Percentiles rank a stretch among this genome's conserved stretches.
Conservation (phyloP, 2,329 filamentous ascomycete genomes). For the Ophiocordyceps camponoti-rufipedis region DNA sequence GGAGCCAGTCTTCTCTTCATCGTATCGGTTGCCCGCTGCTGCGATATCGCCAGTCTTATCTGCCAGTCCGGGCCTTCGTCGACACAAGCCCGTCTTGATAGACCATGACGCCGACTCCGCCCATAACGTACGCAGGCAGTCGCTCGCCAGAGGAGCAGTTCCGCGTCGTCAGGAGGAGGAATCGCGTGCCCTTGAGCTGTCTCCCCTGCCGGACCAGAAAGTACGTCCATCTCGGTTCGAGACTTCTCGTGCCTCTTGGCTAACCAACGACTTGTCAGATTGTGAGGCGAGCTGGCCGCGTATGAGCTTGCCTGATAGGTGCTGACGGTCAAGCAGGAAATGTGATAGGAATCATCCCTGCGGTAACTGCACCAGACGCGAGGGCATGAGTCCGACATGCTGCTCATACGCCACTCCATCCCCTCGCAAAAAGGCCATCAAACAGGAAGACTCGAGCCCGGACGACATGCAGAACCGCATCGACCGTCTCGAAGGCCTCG, state of each 20-base stretch:
- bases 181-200: constrained; percentile 81
- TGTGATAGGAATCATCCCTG: constrained; percentile 85
- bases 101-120: constrained; percentile 58
- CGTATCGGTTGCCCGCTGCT: neutral
- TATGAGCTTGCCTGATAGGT: neutral
- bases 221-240: constrained; percentile 22
- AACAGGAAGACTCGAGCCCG: constrained; percentile 41
- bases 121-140: constrained; percentile 53
- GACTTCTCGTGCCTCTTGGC: neutral
- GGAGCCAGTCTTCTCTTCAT: no score
- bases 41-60: no score
- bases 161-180: constrained; percentile 77
- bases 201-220: constrained; percentile 83
- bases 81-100: neutral
- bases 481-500: constrained; percentile 80
- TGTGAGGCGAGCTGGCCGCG: constrained; percentile 9
- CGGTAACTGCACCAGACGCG: constrained; percentile 85
- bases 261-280: constrained; percentile 14
- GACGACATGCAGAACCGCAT: constrained; percentile 99
- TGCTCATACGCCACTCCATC: constrained; percentile 69
- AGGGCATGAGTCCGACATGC: constrained; percentile 60
- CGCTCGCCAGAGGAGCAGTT: constrained; percentile 77
- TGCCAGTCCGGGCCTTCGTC: neutral
- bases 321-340: constrained; percentile 37
- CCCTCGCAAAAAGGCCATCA: constrained; percentile 56